A percentile compares a stretch with the other conserved stretches of the same genome.
phyloP scores from a whole-genome alignment of 75 land plant genomes.

The Pinus tabuliformis region DNA sequence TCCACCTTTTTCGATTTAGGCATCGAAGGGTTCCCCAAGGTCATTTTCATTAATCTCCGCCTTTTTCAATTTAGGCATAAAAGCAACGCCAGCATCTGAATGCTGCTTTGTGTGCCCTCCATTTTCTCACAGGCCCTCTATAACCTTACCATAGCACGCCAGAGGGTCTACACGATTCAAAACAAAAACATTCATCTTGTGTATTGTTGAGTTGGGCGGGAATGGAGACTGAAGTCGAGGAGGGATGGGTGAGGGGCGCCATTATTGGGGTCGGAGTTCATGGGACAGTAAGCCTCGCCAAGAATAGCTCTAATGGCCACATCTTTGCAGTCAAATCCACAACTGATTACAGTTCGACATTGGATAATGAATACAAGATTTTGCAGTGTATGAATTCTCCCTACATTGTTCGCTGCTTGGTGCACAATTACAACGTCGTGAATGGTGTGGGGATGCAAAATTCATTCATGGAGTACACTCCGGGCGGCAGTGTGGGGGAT shows the following conservation, averaged over 20 bases:
- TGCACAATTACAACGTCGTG: slow-evolving; percentile 20
- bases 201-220: background rate
- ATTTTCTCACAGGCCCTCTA: no score
- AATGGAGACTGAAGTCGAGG: background rate
- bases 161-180: background rate
- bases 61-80: no score
- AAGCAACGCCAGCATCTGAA: no score
- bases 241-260: slow-evolving; percentile 39
- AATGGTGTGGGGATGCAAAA: slow-evolving; percentile 15
- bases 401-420: slow-evolving; percentile 33
- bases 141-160: background rate
- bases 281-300: slow-evolving; percentile 42
- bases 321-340: slow-evolving; percentile 59
- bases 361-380: slow-evolving; percentile 41
- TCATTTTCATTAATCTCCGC: no score
- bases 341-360: background rate
- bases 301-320: slow-evolving; percentile 29
- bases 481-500: slow-evolving; percentile 53
- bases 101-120: no score
- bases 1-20: no score
- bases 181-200: background rate
- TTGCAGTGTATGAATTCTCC: slow-evolving; percentile 31
- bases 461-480: slow-evolving; percentile 61
- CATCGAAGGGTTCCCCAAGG: no score
- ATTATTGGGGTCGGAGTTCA: slow-evolving; percentile 48